Conservation (phyloP, 176 grass and related monocot genomes). For the Oryza australiensis region DNA sequence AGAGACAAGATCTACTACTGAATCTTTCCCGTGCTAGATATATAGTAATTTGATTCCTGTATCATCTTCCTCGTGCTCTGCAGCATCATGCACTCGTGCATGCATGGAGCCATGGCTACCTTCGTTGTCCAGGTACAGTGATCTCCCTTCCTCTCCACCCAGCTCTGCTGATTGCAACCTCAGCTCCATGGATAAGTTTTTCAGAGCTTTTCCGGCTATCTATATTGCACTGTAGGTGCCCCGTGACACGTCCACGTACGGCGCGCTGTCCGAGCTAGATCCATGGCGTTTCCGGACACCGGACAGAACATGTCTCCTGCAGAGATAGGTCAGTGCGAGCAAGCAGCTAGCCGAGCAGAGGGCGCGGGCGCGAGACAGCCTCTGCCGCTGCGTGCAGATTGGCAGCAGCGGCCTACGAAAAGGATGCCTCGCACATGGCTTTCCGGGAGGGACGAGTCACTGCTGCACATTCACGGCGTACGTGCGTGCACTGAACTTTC, state of each 20-base stretch:
- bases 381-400: background rate
- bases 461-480: background rate
- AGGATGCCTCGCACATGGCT: slow-evolving; percentile 1
- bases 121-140: slow-evolving; percentile 12
- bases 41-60: background rate
- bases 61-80: background rate
- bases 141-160: background rate
- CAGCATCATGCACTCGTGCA: background rate
- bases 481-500: background rate
- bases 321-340: background rate
- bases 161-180: no score
- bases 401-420: background rate
- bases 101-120: background rate
- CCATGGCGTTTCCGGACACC: slow-evolving; percentile 4
- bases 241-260: background rate
- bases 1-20: background rate
- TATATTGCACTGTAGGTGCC: background rate
- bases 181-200: background rate
- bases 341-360: background rate
- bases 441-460: background rate
- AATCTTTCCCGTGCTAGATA: background rate
- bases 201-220: background rate
- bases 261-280: background rate
- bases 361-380: background rate
- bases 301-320: slow-evolving; percentile 35